Evolutionary conservation across 169 alveolate species (phyloP), one percentile per base, ranked within the genome.

Genomic region (Plasmodium gonderi): DNA sequence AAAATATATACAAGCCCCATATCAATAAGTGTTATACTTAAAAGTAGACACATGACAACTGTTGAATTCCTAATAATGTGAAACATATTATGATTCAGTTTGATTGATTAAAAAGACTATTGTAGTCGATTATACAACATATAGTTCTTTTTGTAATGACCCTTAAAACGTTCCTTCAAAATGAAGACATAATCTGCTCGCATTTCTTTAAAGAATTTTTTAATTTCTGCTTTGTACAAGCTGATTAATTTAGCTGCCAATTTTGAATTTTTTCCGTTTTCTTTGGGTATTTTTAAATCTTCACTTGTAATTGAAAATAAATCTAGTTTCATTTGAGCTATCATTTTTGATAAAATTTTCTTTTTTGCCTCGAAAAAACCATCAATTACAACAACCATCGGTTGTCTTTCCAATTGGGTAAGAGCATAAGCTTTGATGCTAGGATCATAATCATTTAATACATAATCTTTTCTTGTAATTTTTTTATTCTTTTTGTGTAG

Each of bases 281-380:
- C 51, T 8, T 23, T 54, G 14, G 89, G 89, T 26, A 51, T 9
- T 38, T 51, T 51, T 14, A 12, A 2, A 17, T 74, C 85, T 2
- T 87, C 79, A 51, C 45, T 17, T 75, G 44, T 6, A 12, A 74
- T 49, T 9, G 87, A 17, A 75, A 74, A 40, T 26, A 87, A 20
- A 51, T 87, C 93, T 36, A 76, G 12, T 65, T 87, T 87, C 74
- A 87, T 45, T 14, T 76, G 65, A 31, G 85, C 51, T n/a, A 87
- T 11, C n/a, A 38, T 74, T 23, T n/a, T 40, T 14, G 79, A 51
- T 75, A 87, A 31, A n/a, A 29, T 23, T 38, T 87, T 87, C 68
- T 87, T 87, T 31, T 87, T 87, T 20, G 47, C 14, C 68, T 87
- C 93, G 49, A 87, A 87, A 42, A 20, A 87, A 20, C 42, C 69